Percentiles rank a stretch among this genome's conserved stretches.
phyloP scores from a whole-genome alignment of 495 filamentous ascomycete genomes.

The Penicillium steckii region DNA sequence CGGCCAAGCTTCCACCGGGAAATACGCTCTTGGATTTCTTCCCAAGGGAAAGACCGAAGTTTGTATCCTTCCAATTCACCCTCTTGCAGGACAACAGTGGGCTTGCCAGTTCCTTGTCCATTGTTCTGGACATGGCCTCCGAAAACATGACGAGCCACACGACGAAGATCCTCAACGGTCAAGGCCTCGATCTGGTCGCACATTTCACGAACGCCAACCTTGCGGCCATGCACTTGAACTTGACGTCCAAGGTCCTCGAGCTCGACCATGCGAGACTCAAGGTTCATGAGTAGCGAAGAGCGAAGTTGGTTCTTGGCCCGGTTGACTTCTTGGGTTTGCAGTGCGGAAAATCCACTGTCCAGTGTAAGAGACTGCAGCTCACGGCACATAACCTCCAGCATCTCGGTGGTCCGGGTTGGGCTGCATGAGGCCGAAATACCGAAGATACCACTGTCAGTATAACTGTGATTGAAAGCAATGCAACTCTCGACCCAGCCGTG shows the following conservation, averaged over 20 bases:
- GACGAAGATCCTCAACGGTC: slow-evolving; percentile 75
- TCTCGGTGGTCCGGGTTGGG: slow-evolving; percentile 68
- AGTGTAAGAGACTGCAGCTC: slow-evolving; percentile 78
- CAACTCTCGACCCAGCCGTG: slow-evolving; percentile 95
- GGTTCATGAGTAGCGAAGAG: slow-evolving; percentile 91
- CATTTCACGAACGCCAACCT: slow-evolving; percentile 92
- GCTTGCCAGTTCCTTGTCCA: slow-evolving; percentile 79
- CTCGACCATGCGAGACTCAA: slow-evolving; percentile 96
- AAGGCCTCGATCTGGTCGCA: slow-evolving; percentile 79
- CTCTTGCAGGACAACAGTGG: slow-evolving; percentile 95
- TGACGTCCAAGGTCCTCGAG: slow-evolving; percentile 96
- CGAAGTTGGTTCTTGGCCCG: slow-evolving; percentile 98
- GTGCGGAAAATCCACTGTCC: slow-evolving; percentile 62
- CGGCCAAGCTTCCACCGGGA: slow-evolving; percentile 80
- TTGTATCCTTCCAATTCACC: slow-evolving; percentile 46
- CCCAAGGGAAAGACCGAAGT: slow-evolving; percentile 66
- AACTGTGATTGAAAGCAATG: slow-evolving; percentile 93
- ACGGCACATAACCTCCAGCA: slow-evolving; percentile 91
- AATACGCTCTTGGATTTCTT: slow-evolving; percentile 83
- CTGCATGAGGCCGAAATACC: slow-evolving; percentile 86
- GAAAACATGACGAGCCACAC: slow-evolving; percentile 80
- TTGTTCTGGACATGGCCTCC: slow-evolving; percentile 72
- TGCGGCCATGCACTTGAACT: slow-evolving; percentile 90
- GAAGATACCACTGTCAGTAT: slow-evolving; percentile 93
- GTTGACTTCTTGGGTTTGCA: slow-evolving; percentile 79